These are phyloP conservation scores for Tricholoma matsutake DNA, from an alignment of 768 basidiomycete genomes.

Conservation along the genomic window DNA sequence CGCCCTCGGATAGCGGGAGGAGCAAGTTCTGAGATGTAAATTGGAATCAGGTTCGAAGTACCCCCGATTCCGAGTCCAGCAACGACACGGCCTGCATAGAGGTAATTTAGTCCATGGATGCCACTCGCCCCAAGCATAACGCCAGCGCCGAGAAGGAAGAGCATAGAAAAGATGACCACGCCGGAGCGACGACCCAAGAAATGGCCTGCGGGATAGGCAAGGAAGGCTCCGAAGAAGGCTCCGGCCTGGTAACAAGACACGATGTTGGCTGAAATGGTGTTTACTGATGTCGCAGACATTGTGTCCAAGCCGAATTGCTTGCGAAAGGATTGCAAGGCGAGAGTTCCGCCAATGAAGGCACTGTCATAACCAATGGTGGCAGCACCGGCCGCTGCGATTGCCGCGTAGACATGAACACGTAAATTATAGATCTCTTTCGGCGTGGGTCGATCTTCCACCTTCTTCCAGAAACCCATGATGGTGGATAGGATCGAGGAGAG, in stretches of 20 bases:
- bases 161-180: conserved; percentile 37
- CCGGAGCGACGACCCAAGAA: conserved; percentile 35
- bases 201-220: conserved; percentile 37
- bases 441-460: conserved; percentile 22
- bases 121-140: conserved; percentile 14
- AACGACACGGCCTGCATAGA: conserved; percentile 42
- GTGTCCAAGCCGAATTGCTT: conserved; percentile 37
- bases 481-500: not conserved
- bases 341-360: conserved; percentile 45
- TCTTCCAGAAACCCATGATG: conserved; percentile 20
- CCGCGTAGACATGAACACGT: conserved; percentile 34
- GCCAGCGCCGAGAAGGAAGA: conserved; percentile 8
- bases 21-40: conserved; percentile 44
- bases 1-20: conserved; percentile 44
- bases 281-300: conserved; percentile 27
- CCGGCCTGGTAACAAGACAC: conserved; percentile 46
- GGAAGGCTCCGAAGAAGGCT: conserved; percentile 38
- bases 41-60: conserved; percentile 35
- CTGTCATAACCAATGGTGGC: conserved; percentile 44
- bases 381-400: conserved; percentile 35
- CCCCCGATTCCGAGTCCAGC: conserved; percentile 40
- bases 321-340: conserved; percentile 42
- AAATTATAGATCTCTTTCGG: conserved; percentile 38
- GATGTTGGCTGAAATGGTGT: conserved; percentile 39
- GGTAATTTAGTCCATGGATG: conserved; percentile 31